These are phyloP conservation scores for Sporodiniella umbellata DNA, from an alignment of 371 early-diverging fungal species.

Conservation along the genomic window DNA sequence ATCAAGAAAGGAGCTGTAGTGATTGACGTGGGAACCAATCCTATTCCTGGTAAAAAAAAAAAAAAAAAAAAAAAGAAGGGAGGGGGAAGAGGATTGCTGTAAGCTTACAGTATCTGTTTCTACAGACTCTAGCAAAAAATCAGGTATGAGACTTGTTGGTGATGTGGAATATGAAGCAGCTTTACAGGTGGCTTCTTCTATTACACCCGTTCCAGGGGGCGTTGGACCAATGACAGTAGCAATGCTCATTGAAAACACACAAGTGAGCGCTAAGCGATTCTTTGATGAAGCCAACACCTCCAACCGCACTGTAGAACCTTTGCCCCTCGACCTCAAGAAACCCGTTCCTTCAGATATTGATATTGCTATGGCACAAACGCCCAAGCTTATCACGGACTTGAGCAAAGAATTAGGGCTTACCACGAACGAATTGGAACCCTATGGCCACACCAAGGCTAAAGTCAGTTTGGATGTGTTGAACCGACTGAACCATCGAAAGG, in stretches of 20 bases:
- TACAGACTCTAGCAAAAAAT: conserved; percentile 78
- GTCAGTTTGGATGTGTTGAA: conserved; percentile 78
- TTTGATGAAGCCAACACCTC: conserved; percentile 42
- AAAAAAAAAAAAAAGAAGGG: neutral
- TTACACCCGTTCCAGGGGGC: conserved; percentile 96
- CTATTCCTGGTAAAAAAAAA: conserved; percentile 54
- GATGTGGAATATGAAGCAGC: conserved; percentile 86
- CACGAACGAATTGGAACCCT: conserved; percentile 76
- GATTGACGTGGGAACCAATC: conserved; percentile 94
- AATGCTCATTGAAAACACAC: conserved; percentile 88
- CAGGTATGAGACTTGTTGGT: conserved; percentile 87
- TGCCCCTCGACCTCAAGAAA: conserved; percentile 58
- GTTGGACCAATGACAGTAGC: conserved; percentile 98
- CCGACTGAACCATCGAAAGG: conserved; percentile 70
- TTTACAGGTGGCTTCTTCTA: conserved; percentile 62
- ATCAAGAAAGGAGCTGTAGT: conserved; percentile 89
- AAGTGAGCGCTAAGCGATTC: conserved; percentile 72
- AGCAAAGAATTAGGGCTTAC: conserved; percentile 81
- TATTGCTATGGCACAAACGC: conserved; percentile 84
- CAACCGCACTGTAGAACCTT: conserved; percentile 56
- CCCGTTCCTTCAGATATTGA: conserved; percentile 94
- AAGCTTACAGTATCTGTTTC: no score
- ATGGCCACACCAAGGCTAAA: conserved; percentile 91
- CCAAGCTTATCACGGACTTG: conserved; percentile 79
- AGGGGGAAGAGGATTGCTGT: no score